Evolutionary conservation across 1,284 basidiomycete species (phyloP).

Genomic region (Moniliophthora roreri): DNA sequence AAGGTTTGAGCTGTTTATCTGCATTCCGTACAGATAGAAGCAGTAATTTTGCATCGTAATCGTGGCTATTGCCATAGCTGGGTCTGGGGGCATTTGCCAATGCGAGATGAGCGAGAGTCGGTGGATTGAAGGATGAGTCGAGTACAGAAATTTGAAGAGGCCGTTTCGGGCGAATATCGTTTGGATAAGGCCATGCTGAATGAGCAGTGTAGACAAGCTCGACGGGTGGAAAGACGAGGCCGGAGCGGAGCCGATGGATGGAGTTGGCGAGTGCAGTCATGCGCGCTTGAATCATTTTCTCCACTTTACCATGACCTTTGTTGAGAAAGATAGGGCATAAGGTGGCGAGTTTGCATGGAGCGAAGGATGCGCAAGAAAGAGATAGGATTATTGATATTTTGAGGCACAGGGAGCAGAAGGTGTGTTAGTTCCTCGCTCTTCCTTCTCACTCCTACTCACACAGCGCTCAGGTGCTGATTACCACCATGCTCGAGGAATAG

Average conservation of each 20-base stretch:
- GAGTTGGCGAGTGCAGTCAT: constrained; percentile 4
- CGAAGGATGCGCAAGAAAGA: constrained; percentile 87
- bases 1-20: constrained; percentile 76
- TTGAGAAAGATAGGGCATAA: too few species aligned
- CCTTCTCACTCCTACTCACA: neutral
- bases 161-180: constrained; percentile 14
- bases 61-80: constrained; percentile 17
- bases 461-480: constrained; percentile 73
- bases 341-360: constrained; percentile 94
- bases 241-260: constrained; percentile 46
- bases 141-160: constrained; percentile 64
- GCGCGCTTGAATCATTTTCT: too few species aligned
- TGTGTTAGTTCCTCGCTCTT: constrained; percentile 33
- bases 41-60: constrained; percentile 78
- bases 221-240: constrained; percentile 38
- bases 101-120: constrained; percentile 84
- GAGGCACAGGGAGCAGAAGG: constrained; percentile 95
- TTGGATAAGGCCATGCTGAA: constrained; percentile 50
- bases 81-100: constrained; percentile 56
- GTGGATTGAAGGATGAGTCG: constrained; percentile 95
- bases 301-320: too few species aligned
- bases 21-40: constrained; percentile 88
- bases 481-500: constrained; percentile 97
- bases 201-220: constrained; percentile 59
- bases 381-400: constrained; percentile 94